Evolutionary conservation across 2,329 filamentous ascomycete genomes (phyloP).

Genomic region (Alternaria conjuncta): DNA sequence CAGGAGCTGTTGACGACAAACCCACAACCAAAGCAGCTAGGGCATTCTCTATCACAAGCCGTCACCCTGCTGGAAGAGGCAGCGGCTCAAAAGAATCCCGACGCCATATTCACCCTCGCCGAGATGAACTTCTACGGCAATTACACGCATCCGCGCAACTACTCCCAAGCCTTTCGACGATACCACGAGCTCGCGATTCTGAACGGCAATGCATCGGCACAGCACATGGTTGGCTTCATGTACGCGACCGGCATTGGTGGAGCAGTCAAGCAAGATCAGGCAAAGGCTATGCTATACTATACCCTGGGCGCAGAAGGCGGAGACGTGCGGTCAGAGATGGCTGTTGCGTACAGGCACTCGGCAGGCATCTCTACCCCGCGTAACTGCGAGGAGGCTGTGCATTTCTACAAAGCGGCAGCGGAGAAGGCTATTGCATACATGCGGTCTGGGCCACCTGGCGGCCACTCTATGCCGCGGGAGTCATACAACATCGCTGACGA

Average conservation of each 20-base stretch:
- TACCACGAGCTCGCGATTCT: slow-evolving; percentile 79
- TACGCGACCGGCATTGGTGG: slow-evolving; percentile 91
- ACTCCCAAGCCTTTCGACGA: slow-evolving; percentile 77
- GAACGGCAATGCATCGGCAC: slow-evolving; percentile 87
- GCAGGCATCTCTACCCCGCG: slow-evolving; percentile 83
- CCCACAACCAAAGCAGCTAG: slow-evolving; percentile 52
- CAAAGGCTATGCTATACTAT: slow-evolving; percentile 90
- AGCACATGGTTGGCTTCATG: slow-evolving; percentile 95
- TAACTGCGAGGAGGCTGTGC: slow-evolving; percentile 82
- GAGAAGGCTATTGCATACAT: slow-evolving; percentile 91
- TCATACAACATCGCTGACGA: slow-evolving; percentile 89
- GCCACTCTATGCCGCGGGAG: slow-evolving; percentile 76
- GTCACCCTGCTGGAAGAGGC: slow-evolving; percentile 66
- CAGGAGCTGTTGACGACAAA: slow-evolving; percentile 52
- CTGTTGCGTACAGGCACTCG: slow-evolving; percentile 84
- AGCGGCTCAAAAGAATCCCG: slow-evolving; percentile 67
- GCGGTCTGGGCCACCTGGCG: slow-evolving; percentile 87
- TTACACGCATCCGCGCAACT: slow-evolving; percentile 83
- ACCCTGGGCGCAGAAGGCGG: slow-evolving; percentile 88
- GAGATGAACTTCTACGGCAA: slow-evolving; percentile 98
- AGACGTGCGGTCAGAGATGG: slow-evolving; percentile 90
- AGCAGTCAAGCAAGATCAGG: slow-evolving; percentile 83
- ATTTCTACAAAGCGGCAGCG: slow-evolving; percentile 91
- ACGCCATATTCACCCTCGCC: slow-evolving; percentile 87
- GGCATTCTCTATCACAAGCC: slow-evolving; percentile 62